A percentile compares a stretch with the other conserved stretches of the same genome.
Conservation (phyloP, 306 rosid genomes). For the Vachellia pachyceras region DNA sequence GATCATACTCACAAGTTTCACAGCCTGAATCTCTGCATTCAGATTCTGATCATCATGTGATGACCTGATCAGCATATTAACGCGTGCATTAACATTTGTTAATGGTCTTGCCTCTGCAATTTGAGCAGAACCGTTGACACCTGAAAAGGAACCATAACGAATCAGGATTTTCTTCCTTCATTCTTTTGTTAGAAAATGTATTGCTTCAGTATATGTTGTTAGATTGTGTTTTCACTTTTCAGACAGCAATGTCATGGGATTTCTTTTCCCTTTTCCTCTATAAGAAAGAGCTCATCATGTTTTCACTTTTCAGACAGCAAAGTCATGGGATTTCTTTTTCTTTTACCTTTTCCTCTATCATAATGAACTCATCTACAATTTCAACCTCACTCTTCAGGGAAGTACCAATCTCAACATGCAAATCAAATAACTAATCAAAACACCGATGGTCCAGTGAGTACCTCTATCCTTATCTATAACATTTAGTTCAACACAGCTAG, state of each 20-base stretch:
- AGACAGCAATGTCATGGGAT: slow-evolving; percentile 6
- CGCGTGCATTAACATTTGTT: slow-evolving; percentile 40
- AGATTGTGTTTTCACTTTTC: not conserved
- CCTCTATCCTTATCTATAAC: slow-evolving; percentile 46
- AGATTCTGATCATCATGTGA: slow-evolving; percentile 46
- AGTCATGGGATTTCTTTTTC: slow-evolving; percentile 3
- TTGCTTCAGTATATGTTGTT: slow-evolving; percentile 11
- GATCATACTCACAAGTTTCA: slow-evolving; percentile 53
- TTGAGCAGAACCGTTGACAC: slow-evolving; percentile 45
- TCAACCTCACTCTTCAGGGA: not conserved
- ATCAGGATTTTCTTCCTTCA: slow-evolving; percentile 19
- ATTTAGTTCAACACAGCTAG: slow-evolving; percentile 42
- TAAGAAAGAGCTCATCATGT: too few species aligned
- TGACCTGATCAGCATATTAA: slow-evolving; percentile 48
- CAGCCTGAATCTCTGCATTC: slow-evolving; percentile 39
- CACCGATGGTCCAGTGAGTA: not conserved
- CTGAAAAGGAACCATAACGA: slow-evolving; percentile 46
- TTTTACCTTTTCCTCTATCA: not conserved
- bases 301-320: not conserved
- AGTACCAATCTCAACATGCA: slow-evolving; percentile 26
- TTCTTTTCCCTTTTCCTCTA: not conserved
- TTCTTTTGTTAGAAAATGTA: slow-evolving; percentile 6
- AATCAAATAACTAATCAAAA: slow-evolving; percentile 27
- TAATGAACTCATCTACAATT: not conserved
- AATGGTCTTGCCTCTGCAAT: slow-evolving; percentile 41